Evolutionary conservation across 495 filamentous ascomycete genomes (phyloP).

Genomic region (Talaromyces proteolyticus): DNA sequence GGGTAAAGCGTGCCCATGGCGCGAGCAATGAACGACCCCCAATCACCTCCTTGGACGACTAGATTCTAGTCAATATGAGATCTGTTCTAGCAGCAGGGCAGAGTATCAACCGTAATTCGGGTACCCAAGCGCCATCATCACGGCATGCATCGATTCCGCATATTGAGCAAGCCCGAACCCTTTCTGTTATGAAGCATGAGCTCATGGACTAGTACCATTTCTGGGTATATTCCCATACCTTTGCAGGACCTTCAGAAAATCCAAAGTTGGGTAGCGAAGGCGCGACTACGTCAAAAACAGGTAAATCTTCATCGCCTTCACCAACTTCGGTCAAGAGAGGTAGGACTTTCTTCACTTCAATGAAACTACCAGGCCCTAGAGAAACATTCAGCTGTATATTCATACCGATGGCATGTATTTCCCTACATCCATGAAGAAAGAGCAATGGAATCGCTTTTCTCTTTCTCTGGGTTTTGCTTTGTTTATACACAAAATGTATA

Average conservation of each 20-base stretch:
- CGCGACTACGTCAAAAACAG: constrained; percentile 62
- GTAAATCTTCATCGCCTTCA: constrained; percentile 28
- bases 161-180: constrained; percentile 38
- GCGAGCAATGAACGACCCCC: constrained; percentile 39
- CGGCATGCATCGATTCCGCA: constrained; percentile 33
- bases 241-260: constrained; percentile 51
- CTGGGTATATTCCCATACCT: too few species aligned
- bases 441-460: constrained; percentile 51
- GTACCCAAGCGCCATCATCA: constrained; percentile 40
- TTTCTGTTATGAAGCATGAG: constrained; percentile 17
- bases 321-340: constrained; percentile 43
- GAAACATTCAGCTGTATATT: not conserved
- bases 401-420: not conserved
- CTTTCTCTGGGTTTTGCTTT: constrained; percentile 27
- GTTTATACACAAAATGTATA: constrained; percentile 47
- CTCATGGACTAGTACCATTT: not conserved
- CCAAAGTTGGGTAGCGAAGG: constrained; percentile 71
- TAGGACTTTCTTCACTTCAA: constrained; percentile 61
- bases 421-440: constrained; percentile 54
- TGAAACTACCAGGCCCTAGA: constrained; percentile 61
- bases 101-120: constrained; percentile 29
- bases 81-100: not conserved
- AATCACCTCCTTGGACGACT: constrained; percentile 48
- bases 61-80: too few species aligned
- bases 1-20: constrained; percentile 34